Base-by-base conservation (phyloP, 1,284 basidiomycete genomes). In the Apiotrichum akiyoshidainum region DNA sequence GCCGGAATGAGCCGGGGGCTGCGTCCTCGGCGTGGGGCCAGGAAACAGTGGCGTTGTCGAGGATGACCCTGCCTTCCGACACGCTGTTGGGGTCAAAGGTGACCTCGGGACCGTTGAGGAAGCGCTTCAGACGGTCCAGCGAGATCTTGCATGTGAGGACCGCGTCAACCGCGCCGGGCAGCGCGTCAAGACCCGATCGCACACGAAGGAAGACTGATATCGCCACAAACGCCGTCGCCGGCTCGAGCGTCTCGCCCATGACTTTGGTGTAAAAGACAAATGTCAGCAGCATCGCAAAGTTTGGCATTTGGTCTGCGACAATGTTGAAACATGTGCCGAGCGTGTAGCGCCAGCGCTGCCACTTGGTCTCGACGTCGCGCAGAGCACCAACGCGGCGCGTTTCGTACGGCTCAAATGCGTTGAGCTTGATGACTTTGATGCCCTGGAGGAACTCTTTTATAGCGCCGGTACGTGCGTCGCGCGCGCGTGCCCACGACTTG, bases 351-450 rank as follows among this genome's bases (percentile, higher is more conserved):
- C 69, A 73, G 34, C 78, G 60, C 61, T 78, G 77, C 66, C 75
- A 74, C n/a, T 68, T 71, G 10, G 75, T 68, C 58, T 78, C 77
- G 22, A 64, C 54, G 11, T 66, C 64, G 10, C 77, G 68, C 5
- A 77, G 57, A 0, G 21, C 35, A 13, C 65, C 59, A 41, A 78
- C 70, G 17, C 66, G 57, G 0, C 60, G 50, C 1, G 63, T 58
- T 48, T 72, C 72, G 56, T 74, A 68, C 1, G 65, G 67, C 54
- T 78, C 77, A 50, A 75, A 75, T 0, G 71, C 75, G 53, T 78
- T 78, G 33, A 78, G 65, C 74, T 78, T 77, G 71, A 77, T 75
- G 13, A 75, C 75, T 55, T 76, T 77, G 63, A 75, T 70, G 16
- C 74, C 70, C 12, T 66, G 50, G 10, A 77, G 57, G 46, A 76